These are phyloP conservation scores for Debaryomyces udenii DNA, from an alignment of 1,139 yeast genomes.

Conservation along the genomic window DNA sequence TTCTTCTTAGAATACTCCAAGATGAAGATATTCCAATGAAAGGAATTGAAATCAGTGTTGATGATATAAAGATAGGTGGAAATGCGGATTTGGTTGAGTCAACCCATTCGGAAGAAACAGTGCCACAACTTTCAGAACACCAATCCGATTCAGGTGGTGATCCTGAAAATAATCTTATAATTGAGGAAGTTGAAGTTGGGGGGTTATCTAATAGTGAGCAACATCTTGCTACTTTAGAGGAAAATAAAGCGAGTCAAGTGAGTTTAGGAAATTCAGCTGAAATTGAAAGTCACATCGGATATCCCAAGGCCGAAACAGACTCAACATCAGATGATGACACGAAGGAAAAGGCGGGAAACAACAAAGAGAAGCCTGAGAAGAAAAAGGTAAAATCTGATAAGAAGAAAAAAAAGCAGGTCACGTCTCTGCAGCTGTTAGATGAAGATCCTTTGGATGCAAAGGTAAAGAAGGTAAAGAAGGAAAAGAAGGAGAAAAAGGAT, in stretches of 20 bases:
- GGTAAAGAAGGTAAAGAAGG: conserved; percentile 19
- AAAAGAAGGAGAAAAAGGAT: conserved; percentile 11
- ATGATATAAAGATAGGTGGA: conserved; percentile 3
- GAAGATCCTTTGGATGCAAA: no score
- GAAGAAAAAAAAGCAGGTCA: conserved; percentile 10
- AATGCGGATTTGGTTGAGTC: neutral
- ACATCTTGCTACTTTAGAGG: neutral
- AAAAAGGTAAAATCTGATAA: conserved; percentile 10
- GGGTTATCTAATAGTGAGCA: conserved; percentile 22
- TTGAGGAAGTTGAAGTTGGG: conserved; percentile 45
- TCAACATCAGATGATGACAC: conserved; percentile 1
- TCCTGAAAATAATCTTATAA: conserved; percentile 28
- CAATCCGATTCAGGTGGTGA: conserved; percentile 3
- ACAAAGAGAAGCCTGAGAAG: conserved; percentile 16
- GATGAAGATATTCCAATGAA: conserved; percentile 39
- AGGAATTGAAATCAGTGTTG: conserved; percentile 32
- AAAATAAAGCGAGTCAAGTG: neutral
- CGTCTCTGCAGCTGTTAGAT: no score
- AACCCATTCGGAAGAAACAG: neutral
- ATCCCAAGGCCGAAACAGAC: neutral
- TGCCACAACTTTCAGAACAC: neutral
- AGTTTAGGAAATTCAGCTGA: neutral
- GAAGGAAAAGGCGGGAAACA: conserved; percentile 11
- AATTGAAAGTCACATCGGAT: neutral
- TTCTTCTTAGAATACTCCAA: conserved; percentile 8